A percentile compares a stretch with the other conserved stretches of the same genome.
Conservation (phyloP, 2,329 filamentous ascomycete genomes). For the Fusarium sp. region DNA sequence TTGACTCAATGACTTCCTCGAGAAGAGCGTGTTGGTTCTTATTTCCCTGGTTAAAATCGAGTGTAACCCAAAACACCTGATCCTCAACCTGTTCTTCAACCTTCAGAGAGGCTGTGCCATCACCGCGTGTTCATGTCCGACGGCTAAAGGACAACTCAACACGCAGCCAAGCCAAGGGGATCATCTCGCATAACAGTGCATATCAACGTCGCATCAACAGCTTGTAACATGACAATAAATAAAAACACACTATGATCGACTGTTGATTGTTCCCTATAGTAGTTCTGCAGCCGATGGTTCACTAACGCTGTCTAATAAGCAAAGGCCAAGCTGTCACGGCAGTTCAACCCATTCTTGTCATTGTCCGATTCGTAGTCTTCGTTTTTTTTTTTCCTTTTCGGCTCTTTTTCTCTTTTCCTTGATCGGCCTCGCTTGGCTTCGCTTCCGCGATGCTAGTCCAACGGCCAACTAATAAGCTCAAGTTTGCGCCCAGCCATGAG, state of each 20-base stretch:
- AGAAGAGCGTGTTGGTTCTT: constrained; percentile 4
- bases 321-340: constrained; percentile 5
- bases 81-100: neutral
- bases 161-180: constrained; percentile 4
- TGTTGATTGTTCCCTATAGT: constrained; percentile 20
- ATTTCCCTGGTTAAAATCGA: neutral
- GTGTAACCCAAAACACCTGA: constrained; percentile 6
- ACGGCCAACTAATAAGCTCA: constrained; percentile 27
- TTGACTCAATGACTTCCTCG: neutral
- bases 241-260: constrained; percentile 16
- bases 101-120: constrained; percentile 18
- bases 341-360: constrained; percentile 5
- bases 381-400: neutral
- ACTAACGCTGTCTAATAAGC: neutral
- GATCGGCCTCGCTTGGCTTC: constrained; percentile 13
- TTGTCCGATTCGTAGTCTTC: neutral
- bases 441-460: constrained; percentile 10
- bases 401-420: neutral
- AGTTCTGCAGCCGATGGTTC: neutral
- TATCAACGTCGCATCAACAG: constrained; percentile 16
- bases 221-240: constrained; percentile 12
- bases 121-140: constrained; percentile 29
- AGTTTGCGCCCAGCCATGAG: constrained; percentile 23
- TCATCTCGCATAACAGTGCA: constrained; percentile 23
- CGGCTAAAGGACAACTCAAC: constrained; percentile 23